Conservation (phyloP, 441 rosid genomes). For the Hura crepitans region DNA sequence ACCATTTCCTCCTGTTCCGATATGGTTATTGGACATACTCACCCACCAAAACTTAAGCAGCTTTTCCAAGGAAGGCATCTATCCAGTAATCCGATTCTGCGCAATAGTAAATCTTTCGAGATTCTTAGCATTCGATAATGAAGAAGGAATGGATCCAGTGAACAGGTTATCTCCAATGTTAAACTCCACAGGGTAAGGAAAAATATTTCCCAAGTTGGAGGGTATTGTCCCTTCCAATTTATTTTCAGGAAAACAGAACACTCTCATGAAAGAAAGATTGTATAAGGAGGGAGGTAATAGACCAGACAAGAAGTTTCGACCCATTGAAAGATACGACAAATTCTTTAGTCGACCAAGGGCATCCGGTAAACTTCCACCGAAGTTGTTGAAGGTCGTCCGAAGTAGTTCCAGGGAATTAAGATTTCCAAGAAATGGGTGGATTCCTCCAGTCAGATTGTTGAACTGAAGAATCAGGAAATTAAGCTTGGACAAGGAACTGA, state of each 20-base stretch:
- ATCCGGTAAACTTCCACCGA: constrained; percentile 6
- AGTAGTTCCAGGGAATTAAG: not conserved
- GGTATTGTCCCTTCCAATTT: constrained; percentile 9
- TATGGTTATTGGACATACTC: constrained; percentile 14
- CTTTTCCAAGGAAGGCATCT: constrained; percentile 14
- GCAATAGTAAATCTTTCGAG: constrained; percentile 16
- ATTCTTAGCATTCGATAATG: constrained; percentile 13
- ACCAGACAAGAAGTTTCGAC: not conserved
- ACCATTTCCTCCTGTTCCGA: constrained; percentile 11
- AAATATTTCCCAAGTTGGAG: not conserved
- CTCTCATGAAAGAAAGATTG: constrained; percentile 11
- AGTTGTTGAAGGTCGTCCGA: not conserved
- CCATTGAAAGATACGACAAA: not conserved
- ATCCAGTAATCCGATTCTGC: constrained; percentile 2
- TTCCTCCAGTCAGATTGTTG: constrained; percentile 7
- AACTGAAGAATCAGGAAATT: not conserved
- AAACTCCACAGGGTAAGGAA: constrained; percentile 1
- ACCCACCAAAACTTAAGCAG: constrained; percentile 16
- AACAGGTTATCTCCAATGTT: constrained; percentile 16
- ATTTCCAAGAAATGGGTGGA: constrained; percentile 4
- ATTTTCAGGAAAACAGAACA: constrained; percentile 1
- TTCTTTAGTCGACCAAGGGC: constrained; percentile 1
- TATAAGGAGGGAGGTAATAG: not conserved
- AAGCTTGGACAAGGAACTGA: not conserved
- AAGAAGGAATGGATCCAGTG: constrained; percentile 16